Conservation (phyloP, 2,329 filamentous ascomycete genomes). For the Corniculantispora saksenae region DNA sequence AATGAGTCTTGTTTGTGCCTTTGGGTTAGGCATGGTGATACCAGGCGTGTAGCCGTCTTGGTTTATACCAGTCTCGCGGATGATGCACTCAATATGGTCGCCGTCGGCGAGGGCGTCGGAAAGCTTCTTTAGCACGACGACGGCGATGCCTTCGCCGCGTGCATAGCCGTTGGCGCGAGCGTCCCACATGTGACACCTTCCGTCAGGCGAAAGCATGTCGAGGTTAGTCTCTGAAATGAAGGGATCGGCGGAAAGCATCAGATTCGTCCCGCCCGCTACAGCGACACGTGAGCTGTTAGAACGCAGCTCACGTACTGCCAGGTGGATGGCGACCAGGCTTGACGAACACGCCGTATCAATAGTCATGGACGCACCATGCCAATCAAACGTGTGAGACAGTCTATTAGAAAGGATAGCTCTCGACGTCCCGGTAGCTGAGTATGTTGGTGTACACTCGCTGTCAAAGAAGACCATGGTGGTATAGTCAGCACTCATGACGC, state of each 20-base stretch:
- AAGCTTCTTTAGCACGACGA: constrained; percentile 49
- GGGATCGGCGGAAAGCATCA: constrained; percentile 22
- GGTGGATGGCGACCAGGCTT: constrained; percentile 39
- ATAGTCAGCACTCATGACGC: constrained; percentile 31
- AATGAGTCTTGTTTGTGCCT: constrained; percentile 42
- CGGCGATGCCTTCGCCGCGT: constrained; percentile 51
- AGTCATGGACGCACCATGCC: constrained; percentile 41
- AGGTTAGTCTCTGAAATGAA: constrained; percentile 11
- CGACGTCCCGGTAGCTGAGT: constrained; percentile 35
- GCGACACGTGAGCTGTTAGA: constrained; percentile 25
- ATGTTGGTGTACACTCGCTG: constrained; percentile 28
- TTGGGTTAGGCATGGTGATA: constrained; percentile 53
- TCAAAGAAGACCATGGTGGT: constrained; percentile 30
- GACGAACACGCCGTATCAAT: constrained; percentile 46
- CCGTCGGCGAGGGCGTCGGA: constrained; percentile 48
- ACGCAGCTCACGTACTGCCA: constrained; percentile 39
- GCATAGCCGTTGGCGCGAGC: constrained; percentile 50
- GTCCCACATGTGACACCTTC: constrained; percentile 41
- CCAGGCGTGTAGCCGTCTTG: constrained; percentile 55
- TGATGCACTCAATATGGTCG: constrained; percentile 51
- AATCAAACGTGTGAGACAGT: constrained; percentile 43
- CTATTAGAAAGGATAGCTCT: constrained; percentile 37
- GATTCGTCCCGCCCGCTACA: constrained; percentile 31
- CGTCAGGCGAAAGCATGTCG: constrained; percentile 29
- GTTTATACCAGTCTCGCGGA: constrained; percentile 50